Evolutionary conservation across 306 rosid genomes (phyloP).

Genomic region (Mimosa pudica): DNA sequence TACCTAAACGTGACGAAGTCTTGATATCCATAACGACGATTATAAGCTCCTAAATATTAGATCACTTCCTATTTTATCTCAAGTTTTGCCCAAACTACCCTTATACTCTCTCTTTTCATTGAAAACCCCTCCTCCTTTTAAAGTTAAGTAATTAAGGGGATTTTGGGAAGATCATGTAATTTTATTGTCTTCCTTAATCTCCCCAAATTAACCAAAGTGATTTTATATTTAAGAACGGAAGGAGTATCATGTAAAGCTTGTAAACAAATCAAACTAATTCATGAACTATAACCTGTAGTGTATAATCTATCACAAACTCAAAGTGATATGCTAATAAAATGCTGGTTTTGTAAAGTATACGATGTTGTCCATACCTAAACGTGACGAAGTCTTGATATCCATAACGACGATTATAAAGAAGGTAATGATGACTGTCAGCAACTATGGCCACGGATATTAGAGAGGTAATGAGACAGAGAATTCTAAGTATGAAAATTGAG

Average conservation of each 20-base stretch:
- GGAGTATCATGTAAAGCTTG: not conserved
- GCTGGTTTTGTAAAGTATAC: too few species aligned
- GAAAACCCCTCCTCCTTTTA: too few species aligned
- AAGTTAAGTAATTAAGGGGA: too few species aligned
- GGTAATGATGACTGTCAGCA: constrained; percentile 28
- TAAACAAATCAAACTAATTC: not conserved
- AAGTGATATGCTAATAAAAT: not conserved
- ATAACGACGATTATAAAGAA: too few species aligned
- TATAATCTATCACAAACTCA: not conserved
- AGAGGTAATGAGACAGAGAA: not conserved
- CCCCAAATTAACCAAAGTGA: too few species aligned
- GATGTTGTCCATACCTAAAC: not conserved
- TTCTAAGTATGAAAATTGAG: not conserved
- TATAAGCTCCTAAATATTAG: too few species aligned
- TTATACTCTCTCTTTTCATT: too few species aligned
- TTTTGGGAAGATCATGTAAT: too few species aligned
- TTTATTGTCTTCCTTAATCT: too few species aligned
- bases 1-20: not conserved
- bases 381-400: not conserved
- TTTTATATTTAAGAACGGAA: too few species aligned
- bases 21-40: not conserved
- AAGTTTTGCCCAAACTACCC: too few species aligned
- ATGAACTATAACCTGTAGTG: not conserved
- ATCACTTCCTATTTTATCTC: too few species aligned
- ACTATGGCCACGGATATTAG: constrained; percentile 31